Evolutionary conservation across 345 rosid species (phyloP), one percentile per base, ranked within the genome.

Genomic region (Geranium rotundifolium): DNA sequence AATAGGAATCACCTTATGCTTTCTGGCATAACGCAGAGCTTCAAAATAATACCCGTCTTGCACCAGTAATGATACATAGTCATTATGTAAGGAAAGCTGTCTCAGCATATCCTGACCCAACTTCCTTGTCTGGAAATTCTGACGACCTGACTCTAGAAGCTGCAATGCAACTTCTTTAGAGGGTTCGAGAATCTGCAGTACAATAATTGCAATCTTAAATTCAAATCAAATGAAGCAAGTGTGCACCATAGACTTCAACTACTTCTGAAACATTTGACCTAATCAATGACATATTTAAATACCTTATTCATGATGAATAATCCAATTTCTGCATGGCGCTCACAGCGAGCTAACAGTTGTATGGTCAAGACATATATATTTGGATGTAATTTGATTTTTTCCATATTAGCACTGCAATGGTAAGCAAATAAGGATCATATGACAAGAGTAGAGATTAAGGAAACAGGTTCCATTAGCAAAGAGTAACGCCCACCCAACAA

Each of bases 161-260:
- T 95, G 95, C 75, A 90, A 59, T 52, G 99, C 97, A 23, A 90
- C 97, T 77, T 95, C 95, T 76, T 87, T 95, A 14, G 99, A 95
- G 46, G 95, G 96, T 69, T 90, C 96, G 19, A 95, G 77, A 77
- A 90, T 83, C 99, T 95, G 80, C 57, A 73, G 17, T 27, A 52
- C 61, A 70, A 73, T 50, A 72, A 29, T 20, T 58, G 54, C 20
- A 62, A 54, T 8, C 34, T 39, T 63, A 64, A 66, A 30, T 54
- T 67, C 41, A 65, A 58, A 49, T 57, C 58, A 18, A 56, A 31
- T 57, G 31, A 59, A 60, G 54, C 63, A 50, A 63, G 39, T 37
- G 27, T 62, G 0, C 7, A 17, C 27, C 39, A 30, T 17, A 23
- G 20, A 52, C 61, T 57, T 34, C 41, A 34, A 57, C 15, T 17